Base-by-base conservation (phyloP, 371 early-diverging fungal genomes). In the Conidiobolus incongruus region DNA sequence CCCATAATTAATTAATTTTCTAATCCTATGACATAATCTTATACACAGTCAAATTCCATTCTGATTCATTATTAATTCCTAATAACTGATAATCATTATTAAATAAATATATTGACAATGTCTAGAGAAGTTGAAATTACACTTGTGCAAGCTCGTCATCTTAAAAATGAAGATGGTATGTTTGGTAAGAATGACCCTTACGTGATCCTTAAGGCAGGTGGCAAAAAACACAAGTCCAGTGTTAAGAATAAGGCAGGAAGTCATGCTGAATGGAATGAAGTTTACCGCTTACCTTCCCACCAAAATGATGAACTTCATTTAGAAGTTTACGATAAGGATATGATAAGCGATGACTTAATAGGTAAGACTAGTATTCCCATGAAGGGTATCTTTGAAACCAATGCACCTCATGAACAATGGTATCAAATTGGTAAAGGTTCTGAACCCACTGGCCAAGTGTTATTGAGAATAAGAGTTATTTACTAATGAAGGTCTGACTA, bases 151-250 rank as follows among this genome's bases (percentile, higher is more conserved):
- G 49, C 49, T 29, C 29, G 11, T 15, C 28, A 44, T 29, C 45
- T 49, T 33, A 49, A 35, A 23, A 44, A 45, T 35, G 40, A 40
- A 45, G 49, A 49, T 22, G 40, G 37, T 16, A 0, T 49, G 10
- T 16, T 49, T 19, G 49, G 49, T 21, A 49, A 45, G 49, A 49
- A 49, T 38, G 49, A 49, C 30, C 40, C 49, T 39, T 49, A 49
- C 38, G 40, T 40, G 30, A 30, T 17, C 4, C 16, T 49, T 23
- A 44, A 34, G 24, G 40, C 45, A 23, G 45, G 45, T 24, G 32
- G 28, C 31, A 34, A 44, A 40, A 45, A 44, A 34, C 29, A 38
- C 35, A 49, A 44, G 35, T 44, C 49, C 26, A 34, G 11, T 8
- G 35, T 40, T 4, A 32, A 26, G 15, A 45, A 45, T 33, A 49